Evolutionary conservation across 495 filamentous ascomycete genomes (phyloP).

Genomic region (Podospora bellae-mahoneyi): DNA sequence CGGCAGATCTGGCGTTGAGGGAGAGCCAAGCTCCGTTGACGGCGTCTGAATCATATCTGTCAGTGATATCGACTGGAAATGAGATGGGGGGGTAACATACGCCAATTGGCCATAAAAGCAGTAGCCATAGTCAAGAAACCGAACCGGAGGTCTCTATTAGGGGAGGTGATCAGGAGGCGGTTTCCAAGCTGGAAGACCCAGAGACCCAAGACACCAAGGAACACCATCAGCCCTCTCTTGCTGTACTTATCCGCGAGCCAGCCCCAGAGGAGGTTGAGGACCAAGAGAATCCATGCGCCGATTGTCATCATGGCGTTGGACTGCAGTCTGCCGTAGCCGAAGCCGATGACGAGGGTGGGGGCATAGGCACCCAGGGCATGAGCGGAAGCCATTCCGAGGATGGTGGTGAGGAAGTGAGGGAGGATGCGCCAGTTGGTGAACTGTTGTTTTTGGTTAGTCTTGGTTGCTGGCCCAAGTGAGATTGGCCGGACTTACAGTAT

Average conservation of each 20-base stretch:
- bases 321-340: slow-evolving; percentile 48
- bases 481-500: slow-evolving; percentile 15
- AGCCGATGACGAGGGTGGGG: slow-evolving; percentile 38
- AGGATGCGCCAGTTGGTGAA: slow-evolving; percentile 40
- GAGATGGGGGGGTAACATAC: slow-evolving; percentile 36
- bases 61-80: slow-evolving; percentile 3
- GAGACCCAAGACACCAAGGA: slow-evolving; percentile 22
- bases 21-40: slow-evolving; percentile 40
- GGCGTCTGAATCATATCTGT: slow-evolving; percentile 27
- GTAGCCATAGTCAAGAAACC: slow-evolving; percentile 44
- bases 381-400: slow-evolving; percentile 30
- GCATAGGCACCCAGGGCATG: slow-evolving; percentile 41
- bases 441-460: slow-evolving; percentile 5
- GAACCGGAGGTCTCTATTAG: slow-evolving; percentile 43
- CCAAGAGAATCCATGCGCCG: slow-evolving; percentile 33
- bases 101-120: slow-evolving; percentile 51
- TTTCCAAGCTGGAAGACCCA: slow-evolving; percentile 32
- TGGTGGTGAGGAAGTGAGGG: slow-evolving; percentile 43
- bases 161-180: slow-evolving; percentile 42
- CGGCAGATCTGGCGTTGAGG: slow-evolving; percentile 33
- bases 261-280: slow-evolving; percentile 45
- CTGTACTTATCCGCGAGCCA: slow-evolving; percentile 35
- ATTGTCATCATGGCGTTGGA: slow-evolving; percentile 54
- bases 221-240: slow-evolving; percentile 23
- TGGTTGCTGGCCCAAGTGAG: background rate